A percentile compares a stretch with the other conserved stretches of the same genome.
phyloP scores from a whole-genome alignment of 768 basidiomycete species.

The Podaxis sp. region DNA sequence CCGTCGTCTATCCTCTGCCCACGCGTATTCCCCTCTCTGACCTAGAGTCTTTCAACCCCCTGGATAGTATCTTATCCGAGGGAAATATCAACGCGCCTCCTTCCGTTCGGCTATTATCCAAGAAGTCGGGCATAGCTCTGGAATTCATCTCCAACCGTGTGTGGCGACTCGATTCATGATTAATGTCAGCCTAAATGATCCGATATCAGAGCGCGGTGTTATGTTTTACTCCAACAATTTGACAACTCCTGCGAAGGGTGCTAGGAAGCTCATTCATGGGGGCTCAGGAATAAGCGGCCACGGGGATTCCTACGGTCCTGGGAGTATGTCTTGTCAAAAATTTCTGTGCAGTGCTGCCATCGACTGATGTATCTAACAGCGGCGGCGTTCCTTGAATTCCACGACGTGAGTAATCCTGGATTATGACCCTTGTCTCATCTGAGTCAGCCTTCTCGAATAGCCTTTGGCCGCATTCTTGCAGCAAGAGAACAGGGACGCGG shows the following conservation, averaged over 20 bases:
- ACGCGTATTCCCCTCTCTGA: slow-evolving; percentile 44
- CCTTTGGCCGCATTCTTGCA: slow-evolving; percentile 68
- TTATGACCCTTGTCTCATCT: slow-evolving; percentile 6
- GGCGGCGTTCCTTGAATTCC: slow-evolving; percentile 69
- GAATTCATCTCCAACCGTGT: slow-evolving; percentile 70
- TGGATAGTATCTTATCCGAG: slow-evolving; percentile 39
- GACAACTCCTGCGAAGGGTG: slow-evolving; percentile 43
- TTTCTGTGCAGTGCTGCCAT: background rate
- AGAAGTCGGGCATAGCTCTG: slow-evolving; percentile 57
- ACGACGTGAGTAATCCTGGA: slow-evolving; percentile 41
- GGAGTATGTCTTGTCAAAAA: slow-evolving; percentile 38
- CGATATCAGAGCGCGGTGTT: slow-evolving; percentile 58
- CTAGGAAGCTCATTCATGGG: slow-evolving; percentile 73
- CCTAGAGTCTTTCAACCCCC: slow-evolving; percentile 45
- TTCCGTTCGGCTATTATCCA: slow-evolving; percentile 52
- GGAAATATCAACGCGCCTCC: slow-evolving; percentile 35
- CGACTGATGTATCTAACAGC: slow-evolving; percentile 30
- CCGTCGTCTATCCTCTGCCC: slow-evolving; percentile 36
- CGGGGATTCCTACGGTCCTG: slow-evolving; percentile 58
- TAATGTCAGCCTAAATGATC: background rate
- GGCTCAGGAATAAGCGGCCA: slow-evolving; percentile 56
- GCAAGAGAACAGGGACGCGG: slow-evolving; percentile 48
- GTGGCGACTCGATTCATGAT: slow-evolving; percentile 22
- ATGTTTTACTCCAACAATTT: slow-evolving; percentile 73
- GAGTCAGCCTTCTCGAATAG: slow-evolving; percentile 22